phyloP scores from a whole-genome alignment of 2,329 filamentous ascomycete species.

The Emericellopsis cladophorae region DNA sequence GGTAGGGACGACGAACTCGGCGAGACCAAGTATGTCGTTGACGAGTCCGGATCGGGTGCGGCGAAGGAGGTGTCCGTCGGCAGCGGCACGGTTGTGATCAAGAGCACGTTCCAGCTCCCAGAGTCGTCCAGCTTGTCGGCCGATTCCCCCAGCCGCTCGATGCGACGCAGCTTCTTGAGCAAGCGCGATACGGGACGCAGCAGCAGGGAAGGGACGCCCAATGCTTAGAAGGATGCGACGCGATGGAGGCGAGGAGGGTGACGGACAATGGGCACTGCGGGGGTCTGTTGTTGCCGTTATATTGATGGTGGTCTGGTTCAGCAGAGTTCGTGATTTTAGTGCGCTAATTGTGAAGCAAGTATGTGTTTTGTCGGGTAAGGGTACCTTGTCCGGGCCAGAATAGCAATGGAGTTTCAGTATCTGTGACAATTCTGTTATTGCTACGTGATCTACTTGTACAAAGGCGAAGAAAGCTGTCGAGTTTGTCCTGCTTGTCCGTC shows the following conservation, averaged over 20 bases:
- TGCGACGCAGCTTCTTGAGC: constrained; percentile 42
- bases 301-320: too few species aligned
- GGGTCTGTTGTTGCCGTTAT: not conserved
- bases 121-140: constrained; percentile 27
- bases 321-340: too few species aligned
- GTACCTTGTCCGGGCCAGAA: too few species aligned
- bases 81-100: constrained; percentile 56
- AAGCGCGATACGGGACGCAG: constrained; percentile 27
- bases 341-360: too few species aligned
- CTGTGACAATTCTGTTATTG: too few species aligned
- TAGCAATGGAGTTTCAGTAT: too few species aligned
- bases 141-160: constrained; percentile 29
- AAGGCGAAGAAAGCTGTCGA: too few species aligned
- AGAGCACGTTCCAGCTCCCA: constrained; percentile 54
- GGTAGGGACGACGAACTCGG: constrained; percentile 74
- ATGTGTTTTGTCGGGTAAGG: too few species aligned
- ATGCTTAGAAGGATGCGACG: constrained; percentile 10
- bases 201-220: constrained; percentile 28
- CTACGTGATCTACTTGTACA: too few species aligned
- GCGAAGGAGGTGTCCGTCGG: constrained; percentile 70
- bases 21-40: constrained; percentile 82
- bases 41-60: constrained; percentile 54
- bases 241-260: not conserved
- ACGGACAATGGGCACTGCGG: not conserved
- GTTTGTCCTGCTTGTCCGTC: too few species aligned